Conservation (phyloP, 305 asterid genomes). For the Fraxinus baroniana region DNA sequence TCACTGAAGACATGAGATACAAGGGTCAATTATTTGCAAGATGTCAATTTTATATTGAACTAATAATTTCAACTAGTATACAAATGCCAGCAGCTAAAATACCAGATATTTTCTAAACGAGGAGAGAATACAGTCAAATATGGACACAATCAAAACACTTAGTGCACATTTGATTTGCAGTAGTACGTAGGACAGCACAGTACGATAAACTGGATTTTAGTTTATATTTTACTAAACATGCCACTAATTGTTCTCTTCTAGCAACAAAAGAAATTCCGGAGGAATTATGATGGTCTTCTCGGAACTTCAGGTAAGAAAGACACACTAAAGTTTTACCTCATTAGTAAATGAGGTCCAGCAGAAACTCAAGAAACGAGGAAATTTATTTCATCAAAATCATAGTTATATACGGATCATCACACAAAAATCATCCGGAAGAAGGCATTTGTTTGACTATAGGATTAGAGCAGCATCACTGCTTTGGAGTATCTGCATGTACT, state of each 20-base stretch:
- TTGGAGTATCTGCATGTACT: neutral
- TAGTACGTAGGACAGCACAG: neutral
- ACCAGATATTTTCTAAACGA: neutral
- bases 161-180: neutral
- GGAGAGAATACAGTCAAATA: neutral
- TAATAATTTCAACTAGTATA: neutral
- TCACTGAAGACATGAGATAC: neutral
- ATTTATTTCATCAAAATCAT: neutral
- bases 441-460: neutral
- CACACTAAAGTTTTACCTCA: neutral
- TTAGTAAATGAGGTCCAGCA: neutral
- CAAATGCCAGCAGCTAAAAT: neutral
- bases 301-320: neutral
- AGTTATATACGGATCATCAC: neutral
- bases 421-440: neutral
- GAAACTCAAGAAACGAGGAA: neutral
- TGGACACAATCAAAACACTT: neutral
- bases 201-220: neutral
- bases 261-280: neutral
- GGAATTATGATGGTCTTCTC: neutral
- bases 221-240: neutral
- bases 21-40: neutral
- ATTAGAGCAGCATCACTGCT: neutral
- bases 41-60: neutral
- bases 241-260: neutral